These are phyloP conservation scores for Lichtheimia ornata DNA, from an alignment of 371 early-diverging fungal genomes.

Conservation along the genomic window DNA sequence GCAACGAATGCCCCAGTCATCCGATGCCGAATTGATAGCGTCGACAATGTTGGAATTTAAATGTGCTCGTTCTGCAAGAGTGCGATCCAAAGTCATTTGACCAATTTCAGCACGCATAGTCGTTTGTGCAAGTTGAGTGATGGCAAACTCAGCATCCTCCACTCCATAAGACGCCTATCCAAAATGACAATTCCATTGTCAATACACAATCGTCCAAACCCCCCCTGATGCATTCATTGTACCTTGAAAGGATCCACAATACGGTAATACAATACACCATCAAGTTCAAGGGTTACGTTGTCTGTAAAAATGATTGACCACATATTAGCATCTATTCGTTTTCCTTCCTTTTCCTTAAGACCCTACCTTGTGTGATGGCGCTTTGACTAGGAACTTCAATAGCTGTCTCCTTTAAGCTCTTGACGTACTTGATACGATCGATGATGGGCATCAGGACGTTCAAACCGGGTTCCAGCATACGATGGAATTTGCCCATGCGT, in stretches of 20 bases:
- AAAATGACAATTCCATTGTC: neutral
- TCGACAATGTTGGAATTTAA: constrained; percentile 93
- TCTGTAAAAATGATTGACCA: constrained; percentile 47
- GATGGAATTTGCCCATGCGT: constrained; percentile 84
- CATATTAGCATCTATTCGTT: neutral
- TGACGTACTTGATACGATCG: constrained; percentile 90
- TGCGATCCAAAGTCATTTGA: constrained; percentile 95
- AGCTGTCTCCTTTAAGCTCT: constrained; percentile 94
- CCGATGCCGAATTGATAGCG: constrained; percentile 92
- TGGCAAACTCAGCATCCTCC: constrained; percentile 92
- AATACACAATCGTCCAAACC: too few relatives aligned
- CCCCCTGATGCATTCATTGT: constrained; percentile 1
- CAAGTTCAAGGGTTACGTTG: constrained; percentile 94
- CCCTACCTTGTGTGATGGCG: constrained; percentile 86
- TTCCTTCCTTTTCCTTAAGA: neutral
- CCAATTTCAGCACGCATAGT: constrained; percentile 99
- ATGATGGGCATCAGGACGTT: constrained; percentile 87
- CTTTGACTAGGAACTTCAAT: constrained; percentile 93
- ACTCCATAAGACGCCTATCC: constrained; percentile 92
- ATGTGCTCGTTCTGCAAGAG: constrained; percentile 91
- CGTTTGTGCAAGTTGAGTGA: constrained; percentile 96
- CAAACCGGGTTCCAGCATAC: constrained; percentile 90
- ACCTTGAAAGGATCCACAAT: constrained; percentile 94
- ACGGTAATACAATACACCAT: constrained; percentile 95
- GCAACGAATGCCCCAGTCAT: constrained; percentile 96